Base-by-base conservation (phyloP, 306 rosid genomes). In the Cicer yamashitae region DNA sequence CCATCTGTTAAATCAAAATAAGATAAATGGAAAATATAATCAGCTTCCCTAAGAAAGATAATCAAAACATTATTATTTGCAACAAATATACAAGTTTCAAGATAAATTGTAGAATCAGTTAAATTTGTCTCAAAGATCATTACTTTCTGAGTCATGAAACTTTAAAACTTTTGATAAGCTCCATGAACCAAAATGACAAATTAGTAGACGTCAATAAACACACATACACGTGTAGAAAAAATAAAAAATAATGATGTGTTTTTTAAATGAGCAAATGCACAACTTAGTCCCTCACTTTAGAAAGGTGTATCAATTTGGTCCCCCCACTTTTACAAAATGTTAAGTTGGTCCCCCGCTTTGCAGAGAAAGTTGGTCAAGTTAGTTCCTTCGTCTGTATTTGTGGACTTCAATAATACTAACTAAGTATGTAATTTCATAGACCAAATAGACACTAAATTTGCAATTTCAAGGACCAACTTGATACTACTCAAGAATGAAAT, bases 1-100 rank as follows among this genome's bases (percentile, higher is more conserved):
- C 76, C 74, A 60, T 59, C 82, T 58, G 81, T 56, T 64, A 70
- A 43, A 77, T 34, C 41, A 66, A 22, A 52, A 38, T 58, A 70
- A 47, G 75, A 75, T 72, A 57, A 52, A 74, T 30, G 20, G 14
- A 65, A 66, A 71, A 9, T 22, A 69, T 34, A 51, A 67, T 61
- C 22, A 83, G 77, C 45, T 67, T 56, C 63, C 52, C 43, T 43
- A 39, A 13, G 53, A 10, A 39, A 41, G 66, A 73, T 7, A 58
- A 73, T 38, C 37, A 54, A 81, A 70, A 74, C 20, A 65, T 54
- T 15, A 70, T 13, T 41, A 37, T 69, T 71, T 65, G 17, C 45
- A 62, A 44, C 34, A 70, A 48, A 48, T 34, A 45, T 56, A 60
- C 5, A 67, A 58, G 71, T 34, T 68, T 52, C 20, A 61, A 4